phyloP scores from a whole-genome alignment of 768 basidiomycete species.

The Lactarius deliciosus region DNA sequence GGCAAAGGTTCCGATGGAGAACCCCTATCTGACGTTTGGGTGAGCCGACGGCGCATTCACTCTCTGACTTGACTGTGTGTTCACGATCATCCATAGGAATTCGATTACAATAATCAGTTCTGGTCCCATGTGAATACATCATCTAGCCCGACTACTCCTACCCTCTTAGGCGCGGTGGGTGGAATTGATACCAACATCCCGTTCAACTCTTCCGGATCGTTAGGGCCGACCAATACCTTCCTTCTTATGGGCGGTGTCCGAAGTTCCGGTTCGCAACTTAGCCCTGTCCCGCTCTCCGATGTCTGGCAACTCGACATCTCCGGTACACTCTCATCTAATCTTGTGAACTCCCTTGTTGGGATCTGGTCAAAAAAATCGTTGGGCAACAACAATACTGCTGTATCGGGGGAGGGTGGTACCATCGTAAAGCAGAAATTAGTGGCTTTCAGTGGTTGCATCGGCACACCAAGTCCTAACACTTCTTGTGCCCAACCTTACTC shows the following conservation, averaged over 20 bases:
- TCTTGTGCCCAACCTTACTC: slow-evolving; percentile 61
- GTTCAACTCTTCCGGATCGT: slow-evolving; percentile 43
- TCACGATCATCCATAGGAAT: slow-evolving; percentile 53
- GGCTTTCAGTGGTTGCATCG: slow-evolving; percentile 61
- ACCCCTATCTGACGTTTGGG: slow-evolving; percentile 72
- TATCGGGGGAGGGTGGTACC: slow-evolving; percentile 55
- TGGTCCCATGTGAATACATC: slow-evolving; percentile 60
- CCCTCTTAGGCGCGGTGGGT: slow-evolving; percentile 68
- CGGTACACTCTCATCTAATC: slow-evolving; percentile 71
- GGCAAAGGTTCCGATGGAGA: slow-evolving; percentile 57
- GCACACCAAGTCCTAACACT: slow-evolving; percentile 39
- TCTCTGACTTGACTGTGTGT: slow-evolving; percentile 18
- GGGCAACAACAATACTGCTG: slow-evolving; percentile 39
- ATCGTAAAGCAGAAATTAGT: slow-evolving; percentile 55
- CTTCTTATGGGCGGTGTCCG: slow-evolving; percentile 73
- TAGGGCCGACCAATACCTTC: slow-evolving; percentile 68
- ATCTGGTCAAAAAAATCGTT: slow-evolving; percentile 59
- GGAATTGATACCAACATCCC: slow-evolving; percentile 55
- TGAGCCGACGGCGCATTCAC: slow-evolving; percentile 36
- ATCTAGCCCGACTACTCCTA: slow-evolving; percentile 49
- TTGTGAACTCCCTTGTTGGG: slow-evolving; percentile 48
- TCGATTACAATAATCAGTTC: slow-evolving; percentile 71
- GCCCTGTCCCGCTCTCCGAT: slow-evolving; percentile 53
- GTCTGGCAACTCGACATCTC: slow-evolving; percentile 70
- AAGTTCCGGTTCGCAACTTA: slow-evolving; percentile 35